phyloP scores from a whole-genome alignment of 805 yeast genomes.

The Myxozyma melibiosi region DNA sequence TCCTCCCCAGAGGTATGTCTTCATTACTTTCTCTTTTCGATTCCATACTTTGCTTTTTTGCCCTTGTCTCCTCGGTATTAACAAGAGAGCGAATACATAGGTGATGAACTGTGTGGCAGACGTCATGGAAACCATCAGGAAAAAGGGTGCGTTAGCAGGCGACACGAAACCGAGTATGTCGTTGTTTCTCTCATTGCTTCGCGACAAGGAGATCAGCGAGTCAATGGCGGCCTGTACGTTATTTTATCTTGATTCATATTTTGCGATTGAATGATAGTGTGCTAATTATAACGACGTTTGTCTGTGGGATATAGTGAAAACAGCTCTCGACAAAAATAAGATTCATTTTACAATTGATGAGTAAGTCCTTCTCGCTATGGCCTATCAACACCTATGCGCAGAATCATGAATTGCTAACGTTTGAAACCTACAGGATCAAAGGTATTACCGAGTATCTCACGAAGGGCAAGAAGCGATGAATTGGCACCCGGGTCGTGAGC shows the following conservation, averaged over 20 bases:
- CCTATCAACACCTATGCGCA: too few species aligned
- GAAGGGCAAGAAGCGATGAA: too few species aligned
- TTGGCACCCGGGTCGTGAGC: too few species aligned
- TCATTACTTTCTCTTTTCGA: background rate
- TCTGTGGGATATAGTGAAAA: too few species aligned
- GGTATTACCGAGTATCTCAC: too few species aligned
- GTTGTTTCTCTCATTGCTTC: conserved; percentile 14
- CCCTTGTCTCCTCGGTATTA: background rate
- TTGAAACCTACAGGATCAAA: too few species aligned
- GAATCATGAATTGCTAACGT: too few species aligned
- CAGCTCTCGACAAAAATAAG: too few species aligned
- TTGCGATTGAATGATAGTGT: too few species aligned
- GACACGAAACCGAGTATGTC: conserved; percentile 10
- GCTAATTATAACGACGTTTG: too few species aligned
- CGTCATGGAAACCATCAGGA: conserved; percentile 10
- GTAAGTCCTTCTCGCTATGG: too few species aligned
- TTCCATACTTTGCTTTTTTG: background rate
- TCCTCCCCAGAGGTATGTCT: conserved; percentile 23
- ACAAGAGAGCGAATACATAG: background rate
- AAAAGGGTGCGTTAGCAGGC: conserved; percentile 9
- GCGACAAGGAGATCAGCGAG: conserved; percentile 24
- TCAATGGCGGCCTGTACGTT: conserved; percentile 20
- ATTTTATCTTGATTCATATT: background rate
- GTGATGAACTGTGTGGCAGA: conserved; percentile 21
- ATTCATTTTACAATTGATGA: too few species aligned